Conservation (phyloP, 148 eudicot species). For the Rhododendron williamsianum region DNA sequence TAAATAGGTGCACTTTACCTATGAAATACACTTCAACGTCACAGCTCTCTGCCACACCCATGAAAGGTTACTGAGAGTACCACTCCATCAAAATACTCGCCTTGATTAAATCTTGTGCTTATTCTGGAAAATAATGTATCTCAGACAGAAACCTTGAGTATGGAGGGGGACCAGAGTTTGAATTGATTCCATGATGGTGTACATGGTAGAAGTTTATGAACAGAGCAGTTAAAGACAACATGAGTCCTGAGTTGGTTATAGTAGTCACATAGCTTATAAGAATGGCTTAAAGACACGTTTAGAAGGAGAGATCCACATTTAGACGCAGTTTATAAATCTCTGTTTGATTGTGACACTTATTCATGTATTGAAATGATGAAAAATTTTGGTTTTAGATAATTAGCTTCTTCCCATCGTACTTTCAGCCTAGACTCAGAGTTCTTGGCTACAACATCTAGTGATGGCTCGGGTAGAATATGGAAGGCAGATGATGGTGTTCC, state of each 20-base stretch:
- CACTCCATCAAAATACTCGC: background rate
- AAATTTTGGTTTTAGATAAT: background rate
- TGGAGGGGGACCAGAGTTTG: background rate
- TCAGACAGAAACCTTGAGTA: background rate
- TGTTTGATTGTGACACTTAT: background rate
- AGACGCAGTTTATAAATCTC: background rate
- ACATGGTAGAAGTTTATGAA: background rate
- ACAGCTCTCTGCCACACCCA: background rate
- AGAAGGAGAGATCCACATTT: conserved; percentile 4
- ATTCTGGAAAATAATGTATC: background rate
- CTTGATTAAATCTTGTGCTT: background rate
- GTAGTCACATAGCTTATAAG: background rate
- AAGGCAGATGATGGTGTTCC: conserved; percentile 86
- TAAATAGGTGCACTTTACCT: background rate
- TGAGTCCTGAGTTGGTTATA: background rate
- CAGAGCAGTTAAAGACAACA: background rate
- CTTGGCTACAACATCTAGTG: conserved; percentile 92
- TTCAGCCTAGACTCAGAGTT: conserved; percentile 93
- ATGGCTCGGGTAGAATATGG: conserved; percentile 96
- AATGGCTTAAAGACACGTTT: background rate
- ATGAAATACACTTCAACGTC: background rate
- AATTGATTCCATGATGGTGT: background rate
- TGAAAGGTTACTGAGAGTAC: background rate
- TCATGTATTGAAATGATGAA: background rate
- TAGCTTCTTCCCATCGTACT: conserved; percentile 4